Conservation (phyloP, 306 rosid species). For the Medicago ruthenica region DNA sequence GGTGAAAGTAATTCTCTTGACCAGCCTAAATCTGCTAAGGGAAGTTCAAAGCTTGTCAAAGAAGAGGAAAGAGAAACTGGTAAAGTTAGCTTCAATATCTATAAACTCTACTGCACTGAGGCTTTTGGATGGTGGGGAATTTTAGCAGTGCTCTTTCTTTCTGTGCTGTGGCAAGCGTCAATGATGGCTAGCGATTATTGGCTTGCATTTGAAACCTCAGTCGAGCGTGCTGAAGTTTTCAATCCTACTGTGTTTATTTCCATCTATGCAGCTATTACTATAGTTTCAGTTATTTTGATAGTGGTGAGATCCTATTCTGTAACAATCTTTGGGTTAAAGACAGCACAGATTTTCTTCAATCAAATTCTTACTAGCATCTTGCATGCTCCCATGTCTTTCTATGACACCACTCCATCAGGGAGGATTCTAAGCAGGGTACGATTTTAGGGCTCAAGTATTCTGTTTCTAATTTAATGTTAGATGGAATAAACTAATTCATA, state of each 20-base stretch:
- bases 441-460: constrained; percentile 17
- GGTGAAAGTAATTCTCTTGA: constrained; percentile 64
- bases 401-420: constrained; percentile 97
- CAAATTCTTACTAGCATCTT: constrained; percentile 78
- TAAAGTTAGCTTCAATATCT: constrained; percentile 70
- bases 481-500: background rate
- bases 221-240: constrained; percentile 59
- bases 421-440: constrained; percentile 94
- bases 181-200: constrained; percentile 86
- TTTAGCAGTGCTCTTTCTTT: constrained; percentile 49
- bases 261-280: constrained; percentile 60
- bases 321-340: constrained; percentile 70
- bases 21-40: constrained; percentile 55
- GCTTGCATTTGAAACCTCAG: constrained; percentile 89
- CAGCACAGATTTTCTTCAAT: constrained; percentile 76
- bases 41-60: constrained; percentile 83
- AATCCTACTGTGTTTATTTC: constrained; percentile 65
- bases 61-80: constrained; percentile 96
- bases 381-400: constrained; percentile 98
- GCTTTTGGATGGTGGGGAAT: constrained; percentile 96
- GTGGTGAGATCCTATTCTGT: constrained; percentile 55
- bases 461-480: background rate
- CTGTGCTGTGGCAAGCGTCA: constrained; percentile 79
- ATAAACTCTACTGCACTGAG: constrained; percentile 89
- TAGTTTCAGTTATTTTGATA: constrained; percentile 54